Evolutionary conservation across 345 rosid genomes (phyloP).

Genomic region (Laguncularia racemosa): DNA sequence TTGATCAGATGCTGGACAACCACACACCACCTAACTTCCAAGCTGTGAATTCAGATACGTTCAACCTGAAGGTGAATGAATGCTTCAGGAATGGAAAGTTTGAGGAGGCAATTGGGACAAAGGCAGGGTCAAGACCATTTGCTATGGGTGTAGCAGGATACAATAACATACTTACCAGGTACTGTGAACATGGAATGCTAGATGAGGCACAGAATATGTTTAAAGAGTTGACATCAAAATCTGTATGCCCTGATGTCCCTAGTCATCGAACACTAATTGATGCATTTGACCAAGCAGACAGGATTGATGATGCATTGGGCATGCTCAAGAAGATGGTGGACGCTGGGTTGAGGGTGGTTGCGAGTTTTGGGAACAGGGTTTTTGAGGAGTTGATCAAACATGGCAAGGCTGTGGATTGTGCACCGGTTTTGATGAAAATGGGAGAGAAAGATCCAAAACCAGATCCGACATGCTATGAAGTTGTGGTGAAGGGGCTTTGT

Average conservation of each 20-base stretch:
- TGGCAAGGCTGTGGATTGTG: conserved; percentile 64
- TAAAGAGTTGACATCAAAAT: conserved; percentile 47
- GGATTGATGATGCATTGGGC: conserved; percentile 61
- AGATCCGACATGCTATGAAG: conserved; percentile 70
- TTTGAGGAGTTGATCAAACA: conserved; percentile 62
- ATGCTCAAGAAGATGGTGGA: conserved; percentile 66
- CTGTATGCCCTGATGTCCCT: conserved; percentile 65
- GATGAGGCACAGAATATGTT: conserved; percentile 61
- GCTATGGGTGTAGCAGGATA: conserved; percentile 81
- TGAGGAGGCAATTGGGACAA: conserved; percentile 66
- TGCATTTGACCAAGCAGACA: conserved; percentile 59
- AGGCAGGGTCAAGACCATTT: conserved; percentile 61
- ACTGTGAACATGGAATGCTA: conserved; percentile 75
- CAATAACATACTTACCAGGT: conserved; percentile 59
- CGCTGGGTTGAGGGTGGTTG: conserved; percentile 75
- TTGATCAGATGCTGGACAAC: conserved; percentile 77
- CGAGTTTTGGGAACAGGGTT: conserved; percentile 67
- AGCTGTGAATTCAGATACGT: conserved; percentile 81
- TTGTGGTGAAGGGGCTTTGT: conserved; percentile 78
- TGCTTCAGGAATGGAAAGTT: conserved; percentile 72
- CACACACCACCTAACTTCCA: conserved; percentile 78
- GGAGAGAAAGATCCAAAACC: conserved; percentile 93
- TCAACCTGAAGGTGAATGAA: conserved; percentile 82
- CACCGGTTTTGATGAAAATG: conserved; percentile 68
- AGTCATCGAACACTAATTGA: conserved; percentile 72